These are phyloP conservation scores for Poa annua DNA, from an alignment of 176 grass and related monocot genomes.

Conservation along the genomic window DNA sequence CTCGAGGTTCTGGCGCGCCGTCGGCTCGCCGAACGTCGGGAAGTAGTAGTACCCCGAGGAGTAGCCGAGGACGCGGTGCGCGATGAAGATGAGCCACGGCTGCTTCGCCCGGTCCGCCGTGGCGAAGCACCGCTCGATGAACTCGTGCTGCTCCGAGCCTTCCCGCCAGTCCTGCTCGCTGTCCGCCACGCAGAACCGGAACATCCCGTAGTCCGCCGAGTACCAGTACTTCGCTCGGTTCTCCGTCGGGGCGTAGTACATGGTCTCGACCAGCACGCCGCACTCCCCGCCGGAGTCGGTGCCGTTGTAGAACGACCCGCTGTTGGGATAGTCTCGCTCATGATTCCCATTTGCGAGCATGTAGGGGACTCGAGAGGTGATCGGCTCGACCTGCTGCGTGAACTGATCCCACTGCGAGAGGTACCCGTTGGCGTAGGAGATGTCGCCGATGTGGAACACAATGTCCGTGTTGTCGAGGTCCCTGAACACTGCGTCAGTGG, in stretches of 20 bases:
- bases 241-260: conserved; percentile 83
- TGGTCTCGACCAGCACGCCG: conserved; percentile 74
- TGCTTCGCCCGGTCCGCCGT: conserved; percentile 78
- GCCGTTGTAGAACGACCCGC: conserved; percentile 72
- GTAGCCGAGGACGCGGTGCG: conserved; percentile 87
- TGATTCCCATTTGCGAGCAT: conserved; percentile 96
- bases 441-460: conserved; percentile 84
- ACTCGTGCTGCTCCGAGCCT: conserved; percentile 79
- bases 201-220: conserved; percentile 80
- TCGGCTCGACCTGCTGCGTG: conserved; percentile 80
- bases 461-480: conserved; percentile 89
- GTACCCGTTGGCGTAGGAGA: conserved; percentile 87
- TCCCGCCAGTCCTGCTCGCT: conserved; percentile 88
- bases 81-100: conserved; percentile 84
- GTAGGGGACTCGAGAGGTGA: conserved; percentile 84
- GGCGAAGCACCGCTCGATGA: conserved; percentile 75
- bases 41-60: conserved; percentile 63
- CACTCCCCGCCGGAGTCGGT: conserved; percentile 89
- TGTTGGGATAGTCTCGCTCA: conserved; percentile 79
- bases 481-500: conserved; percentile 77
- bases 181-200: conserved; percentile 85
- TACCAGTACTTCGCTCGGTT: conserved; percentile 87
- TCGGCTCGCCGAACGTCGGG: conserved; percentile 55
- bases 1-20: conserved; percentile 68
- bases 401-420: conserved; percentile 98